These are phyloP conservation scores for Pichia sp. DNA, from an alignment of 1,139 yeast genomes.

Conservation along the genomic window DNA sequence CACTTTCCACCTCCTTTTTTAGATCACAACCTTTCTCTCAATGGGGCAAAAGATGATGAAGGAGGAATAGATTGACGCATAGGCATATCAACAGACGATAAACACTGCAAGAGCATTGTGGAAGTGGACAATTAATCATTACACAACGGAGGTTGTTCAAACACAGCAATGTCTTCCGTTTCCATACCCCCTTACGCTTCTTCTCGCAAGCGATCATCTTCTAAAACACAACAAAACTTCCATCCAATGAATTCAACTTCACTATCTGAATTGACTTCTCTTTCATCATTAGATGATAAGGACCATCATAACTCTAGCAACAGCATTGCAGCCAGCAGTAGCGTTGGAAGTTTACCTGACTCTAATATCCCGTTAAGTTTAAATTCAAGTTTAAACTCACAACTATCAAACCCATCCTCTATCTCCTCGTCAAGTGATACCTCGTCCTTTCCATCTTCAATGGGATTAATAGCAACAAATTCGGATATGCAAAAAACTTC, in stretches of 20 bases:
- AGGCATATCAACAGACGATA: neutral
- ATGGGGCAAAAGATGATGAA: neutral
- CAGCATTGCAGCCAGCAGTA: neutral
- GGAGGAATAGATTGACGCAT: neutral
- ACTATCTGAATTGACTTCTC: constrained; percentile 5
- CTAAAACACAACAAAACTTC: constrained; percentile 31
- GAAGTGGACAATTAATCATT: neutral
- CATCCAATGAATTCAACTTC: constrained; percentile 27
- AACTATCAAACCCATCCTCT: neutral
- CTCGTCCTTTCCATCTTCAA: neutral
- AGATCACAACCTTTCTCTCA: neutral
- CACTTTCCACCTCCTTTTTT: neutral
- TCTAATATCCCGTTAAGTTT: neutral
- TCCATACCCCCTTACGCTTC: neutral
- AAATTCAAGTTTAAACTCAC: neutral
- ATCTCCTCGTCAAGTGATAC: neutral
- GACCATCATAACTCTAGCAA: neutral
- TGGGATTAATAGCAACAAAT: neutral
- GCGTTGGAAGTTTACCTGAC: neutral
- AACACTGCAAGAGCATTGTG: neutral
- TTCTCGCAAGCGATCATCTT: constrained; percentile 31
- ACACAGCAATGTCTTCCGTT: constrained; percentile 1
- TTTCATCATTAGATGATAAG: neutral
- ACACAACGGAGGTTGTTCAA: neutral
- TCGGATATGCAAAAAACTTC: neutral